These are phyloP conservation scores for Aureobasidium sp. DNA, from an alignment of 2,329 filamentous ascomycete species.

Conservation along the genomic window DNA sequence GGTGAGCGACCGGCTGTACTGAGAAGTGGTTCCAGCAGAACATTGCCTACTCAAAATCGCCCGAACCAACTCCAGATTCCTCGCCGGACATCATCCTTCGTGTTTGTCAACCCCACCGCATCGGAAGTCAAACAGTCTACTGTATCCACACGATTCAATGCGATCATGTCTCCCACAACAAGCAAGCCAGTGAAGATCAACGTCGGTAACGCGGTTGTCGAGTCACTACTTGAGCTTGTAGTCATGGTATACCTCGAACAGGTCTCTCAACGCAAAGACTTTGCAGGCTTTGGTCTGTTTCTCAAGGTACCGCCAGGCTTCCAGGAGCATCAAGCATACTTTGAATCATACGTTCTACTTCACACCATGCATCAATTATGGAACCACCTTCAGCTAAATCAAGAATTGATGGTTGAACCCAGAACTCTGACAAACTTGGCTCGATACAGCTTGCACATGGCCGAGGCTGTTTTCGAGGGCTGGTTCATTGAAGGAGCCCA, in stretches of 20 bases:
- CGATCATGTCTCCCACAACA: slow-evolving; percentile 52
- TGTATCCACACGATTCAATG: slow-evolving; percentile 50
- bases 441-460: slow-evolving; percentile 69
- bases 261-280: slow-evolving; percentile 78
- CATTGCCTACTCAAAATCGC: slow-evolving; percentile 13
- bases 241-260: slow-evolving; percentile 79
- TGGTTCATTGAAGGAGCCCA: slow-evolving; percentile 91
- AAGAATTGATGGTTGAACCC: slow-evolving; percentile 68
- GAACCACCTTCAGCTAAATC: slow-evolving; percentile 60
- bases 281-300: slow-evolving; percentile 76
- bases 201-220: slow-evolving; percentile 61
- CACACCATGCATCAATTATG: slow-evolving; percentile 64
- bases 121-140: slow-evolving; percentile 46
- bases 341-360: slow-evolving; percentile 80
- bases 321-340: slow-evolving; percentile 88
- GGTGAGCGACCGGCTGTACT: slow-evolving; percentile 57
- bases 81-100: slow-evolving; percentile 79
- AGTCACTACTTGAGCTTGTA: slow-evolving; percentile 68
- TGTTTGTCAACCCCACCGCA: slow-evolving; percentile 69
- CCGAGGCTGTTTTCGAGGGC: slow-evolving; percentile 87
- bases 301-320: slow-evolving; percentile 86
- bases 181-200: slow-evolving; percentile 37
- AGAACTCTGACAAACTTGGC: slow-evolving; percentile 79
- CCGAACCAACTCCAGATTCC: slow-evolving; percentile 50
- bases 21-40: slow-evolving; percentile 49